Evolutionary conservation across 805 yeast species (phyloP).

Genomic region (Candida orba): DNA sequence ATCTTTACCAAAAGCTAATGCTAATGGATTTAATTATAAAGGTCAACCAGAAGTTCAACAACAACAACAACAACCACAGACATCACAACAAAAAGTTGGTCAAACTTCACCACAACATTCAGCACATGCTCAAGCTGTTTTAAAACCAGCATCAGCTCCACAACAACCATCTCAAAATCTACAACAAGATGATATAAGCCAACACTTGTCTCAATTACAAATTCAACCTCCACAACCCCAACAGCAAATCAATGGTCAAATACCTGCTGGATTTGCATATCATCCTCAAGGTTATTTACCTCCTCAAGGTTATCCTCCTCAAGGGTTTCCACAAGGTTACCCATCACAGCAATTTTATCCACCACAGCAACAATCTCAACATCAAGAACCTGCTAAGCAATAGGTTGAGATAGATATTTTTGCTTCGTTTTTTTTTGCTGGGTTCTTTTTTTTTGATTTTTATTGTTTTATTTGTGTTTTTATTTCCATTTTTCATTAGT

Average conservation of each 20-base stretch:
- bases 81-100: slow-evolving; percentile 12
- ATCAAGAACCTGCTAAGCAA: slow-evolving; percentile 11
- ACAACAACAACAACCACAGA: slow-evolving; percentile 19
- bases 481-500: not conserved
- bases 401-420: not conserved
- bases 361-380: slow-evolving; percentile 1
- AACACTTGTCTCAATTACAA: slow-evolving; percentile 13
- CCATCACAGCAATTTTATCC: slow-evolving; percentile 6
- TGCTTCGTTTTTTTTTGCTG: not conserved
- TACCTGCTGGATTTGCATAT: slow-evolving; percentile 15
- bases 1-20: slow-evolving; percentile 37
- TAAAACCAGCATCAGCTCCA: slow-evolving; percentile 10
- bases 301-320: slow-evolving; percentile 5
- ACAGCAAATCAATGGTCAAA: slow-evolving; percentile 7
- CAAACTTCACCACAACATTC: slow-evolving; percentile 19
- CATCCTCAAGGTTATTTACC: slow-evolving; percentile 12
- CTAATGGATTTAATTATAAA: slow-evolving; percentile 34
- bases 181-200: slow-evolving; percentile 9
- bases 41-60: slow-evolving; percentile 34
- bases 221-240: slow-evolving; percentile 15
- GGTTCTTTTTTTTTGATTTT: not conserved
- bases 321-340: slow-evolving; percentile 4
- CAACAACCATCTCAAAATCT: slow-evolving; percentile 14
- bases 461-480: not conserved
- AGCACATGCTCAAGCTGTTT: slow-evolving; percentile 11